Evolutionary conservation across 352 stramenopile genomes (phyloP).

Genomic region (Bremia lactucae): DNA sequence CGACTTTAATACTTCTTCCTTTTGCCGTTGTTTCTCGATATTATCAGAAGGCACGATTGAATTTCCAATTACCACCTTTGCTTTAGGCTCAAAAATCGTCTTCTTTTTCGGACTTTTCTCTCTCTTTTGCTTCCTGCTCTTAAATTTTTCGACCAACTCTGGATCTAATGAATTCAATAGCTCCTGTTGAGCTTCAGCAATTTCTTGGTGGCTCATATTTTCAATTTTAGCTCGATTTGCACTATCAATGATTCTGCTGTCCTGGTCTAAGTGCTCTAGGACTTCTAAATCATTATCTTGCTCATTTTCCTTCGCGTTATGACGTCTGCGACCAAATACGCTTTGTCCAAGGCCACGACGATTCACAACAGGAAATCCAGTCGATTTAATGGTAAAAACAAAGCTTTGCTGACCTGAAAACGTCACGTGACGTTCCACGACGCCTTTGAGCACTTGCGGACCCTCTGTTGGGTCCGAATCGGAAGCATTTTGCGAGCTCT

Average conservation of each 20-base stretch:
- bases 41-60: constrained; percentile 8
- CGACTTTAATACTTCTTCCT: constrained; percentile 25
- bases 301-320: constrained; percentile 6
- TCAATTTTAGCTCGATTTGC: constrained; percentile 40
- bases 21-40: constrained; percentile 2
- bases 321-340: constrained; percentile 53
- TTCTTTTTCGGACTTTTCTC: not conserved
- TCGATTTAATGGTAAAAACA: constrained; percentile 21
- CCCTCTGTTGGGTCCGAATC: constrained; percentile 5
- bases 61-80: constrained; percentile 12
- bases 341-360: constrained; percentile 37
- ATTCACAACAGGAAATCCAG: constrained; percentile 51
- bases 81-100: not conserved
- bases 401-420: constrained; percentile 26
- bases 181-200: constrained; percentile 59
- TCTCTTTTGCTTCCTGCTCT: constrained; percentile 17
- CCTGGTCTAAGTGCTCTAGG: constrained; percentile 14
- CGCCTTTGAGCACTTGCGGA: constrained; percentile 37
- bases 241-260: constrained; percentile 44
- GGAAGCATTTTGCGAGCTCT: constrained; percentile 1
- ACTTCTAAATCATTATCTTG: constrained; percentile 1
- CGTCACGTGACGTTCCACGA: constrained; percentile 56
- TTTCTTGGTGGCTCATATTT: constrained; percentile 61
- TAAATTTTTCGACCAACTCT: constrained; percentile 55
- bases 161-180: constrained; percentile 51